Conservation (phyloP, 169 alveolate genomes). For the Miamiensis avidus region DNA sequence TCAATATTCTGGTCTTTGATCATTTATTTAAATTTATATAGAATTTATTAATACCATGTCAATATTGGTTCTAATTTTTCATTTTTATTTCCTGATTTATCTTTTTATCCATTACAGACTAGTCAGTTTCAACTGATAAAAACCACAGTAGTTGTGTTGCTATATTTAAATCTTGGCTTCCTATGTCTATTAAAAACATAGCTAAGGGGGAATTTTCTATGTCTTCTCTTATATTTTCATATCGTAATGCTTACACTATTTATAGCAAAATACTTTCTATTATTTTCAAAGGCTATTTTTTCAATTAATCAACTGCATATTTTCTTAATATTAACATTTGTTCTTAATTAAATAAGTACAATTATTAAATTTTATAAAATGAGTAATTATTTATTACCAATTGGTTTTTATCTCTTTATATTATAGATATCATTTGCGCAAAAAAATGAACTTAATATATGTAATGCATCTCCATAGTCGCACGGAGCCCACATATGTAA, state of each 20-base stretch:
- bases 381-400: background rate
- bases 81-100: slow-evolving; percentile 42
- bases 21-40: slow-evolving; percentile 35
- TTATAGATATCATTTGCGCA: slow-evolving; percentile 70
- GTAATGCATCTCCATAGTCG: slow-evolving; percentile 81
- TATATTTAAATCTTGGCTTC: slow-evolving; percentile 51
- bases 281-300: slow-evolving; percentile 49
- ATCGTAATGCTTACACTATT: slow-evolving; percentile 78
- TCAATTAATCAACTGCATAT: slow-evolving; percentile 79
- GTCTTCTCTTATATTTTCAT: slow-evolving; percentile 56
- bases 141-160: slow-evolving; percentile 79
- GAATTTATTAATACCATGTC: slow-evolving; percentile 47
- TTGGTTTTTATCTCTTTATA: slow-evolving; percentile 47
- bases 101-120: slow-evolving; percentile 43
- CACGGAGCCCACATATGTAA: slow-evolving; percentile 73
- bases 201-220: slow-evolving; percentile 56
- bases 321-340: slow-evolving; percentile 78
- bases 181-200: slow-evolving; percentile 61
- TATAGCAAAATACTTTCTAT: slow-evolving; percentile 71
- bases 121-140: slow-evolving; percentile 72
- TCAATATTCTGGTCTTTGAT: slow-evolving; percentile 51
- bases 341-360: background rate
- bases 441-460: slow-evolving; percentile 70
- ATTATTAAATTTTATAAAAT: no score
- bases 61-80: slow-evolving; percentile 30